Conservation (phyloP, 768 basidiomycete species). For the Mrakia hoshinonis region DNA sequence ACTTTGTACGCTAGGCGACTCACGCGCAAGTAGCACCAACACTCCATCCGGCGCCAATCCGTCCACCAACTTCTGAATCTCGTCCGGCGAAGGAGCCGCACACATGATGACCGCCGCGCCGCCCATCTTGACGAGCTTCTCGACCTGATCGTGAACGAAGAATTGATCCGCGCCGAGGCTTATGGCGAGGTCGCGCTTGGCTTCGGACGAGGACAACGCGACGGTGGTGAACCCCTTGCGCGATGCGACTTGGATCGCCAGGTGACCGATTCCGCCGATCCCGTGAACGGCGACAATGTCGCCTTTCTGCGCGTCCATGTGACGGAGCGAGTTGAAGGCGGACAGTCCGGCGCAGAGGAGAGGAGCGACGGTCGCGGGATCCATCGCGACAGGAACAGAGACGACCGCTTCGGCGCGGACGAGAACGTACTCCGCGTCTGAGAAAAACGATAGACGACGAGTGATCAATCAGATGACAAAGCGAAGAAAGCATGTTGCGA, state of each 20-base stretch:
- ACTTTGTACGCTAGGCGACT: too few relatives aligned
- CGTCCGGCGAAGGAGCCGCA: background rate
- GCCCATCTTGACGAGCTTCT: conserved; percentile 38
- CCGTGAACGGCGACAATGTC: conserved; percentile 44
- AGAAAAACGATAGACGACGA: background rate
- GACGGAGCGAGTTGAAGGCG: conserved; percentile 34
- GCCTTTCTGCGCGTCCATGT: conserved; percentile 39
- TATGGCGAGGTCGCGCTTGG: conserved; percentile 40
- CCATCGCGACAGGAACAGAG: conserved; percentile 23
- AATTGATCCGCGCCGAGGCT: conserved; percentile 44
- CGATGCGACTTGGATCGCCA: conserved; percentile 40
- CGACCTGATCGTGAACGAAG: conserved; percentile 38
- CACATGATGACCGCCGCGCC: conserved; percentile 42
- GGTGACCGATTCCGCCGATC: conserved; percentile 41
- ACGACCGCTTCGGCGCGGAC: conserved; percentile 25
- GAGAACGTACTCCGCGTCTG: conserved; percentile 30
- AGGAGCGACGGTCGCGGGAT: conserved; percentile 29
- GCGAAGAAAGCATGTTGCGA: background rate
- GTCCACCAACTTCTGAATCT: too few relatives aligned
- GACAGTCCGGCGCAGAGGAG: conserved; percentile 39
- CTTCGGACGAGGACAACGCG: conserved; percentile 39
- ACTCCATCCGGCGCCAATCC: too few relatives aligned
- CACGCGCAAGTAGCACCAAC: too few relatives aligned
- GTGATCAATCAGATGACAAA: background rate
- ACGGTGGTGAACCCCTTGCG: conserved; percentile 43